Evolutionary conservation across 106 monocot genomes (phyloP).

Genomic region (Acorus gramineus): DNA sequence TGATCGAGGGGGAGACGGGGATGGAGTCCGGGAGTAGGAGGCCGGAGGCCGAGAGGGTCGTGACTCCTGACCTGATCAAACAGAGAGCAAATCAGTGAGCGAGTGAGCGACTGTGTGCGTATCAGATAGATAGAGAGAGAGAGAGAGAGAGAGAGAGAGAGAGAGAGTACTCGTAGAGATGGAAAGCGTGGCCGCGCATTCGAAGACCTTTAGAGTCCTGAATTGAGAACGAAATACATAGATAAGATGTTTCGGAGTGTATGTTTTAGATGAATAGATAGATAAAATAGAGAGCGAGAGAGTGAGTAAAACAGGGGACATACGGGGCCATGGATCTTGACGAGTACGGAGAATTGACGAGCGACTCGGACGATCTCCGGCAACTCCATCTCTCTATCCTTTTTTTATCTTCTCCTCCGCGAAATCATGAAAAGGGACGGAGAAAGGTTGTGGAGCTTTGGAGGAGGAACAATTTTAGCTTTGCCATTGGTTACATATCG

Average conservation of each 20-base stretch:
- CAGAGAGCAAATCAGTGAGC: neutral
- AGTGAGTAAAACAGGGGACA: conserved; percentile 11
- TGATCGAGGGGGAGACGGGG: conserved; percentile 14
- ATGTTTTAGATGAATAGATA: neutral
- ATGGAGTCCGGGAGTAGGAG: conserved; percentile 44
- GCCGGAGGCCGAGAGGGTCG: conserved; percentile 79
- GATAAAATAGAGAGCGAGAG: neutral
- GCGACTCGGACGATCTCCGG: conserved; percentile 45
- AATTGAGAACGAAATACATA: neutral
- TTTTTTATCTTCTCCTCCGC: no score
- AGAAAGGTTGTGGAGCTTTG: no score
- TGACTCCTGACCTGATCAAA: conserved; percentile 54
- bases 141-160: neutral
- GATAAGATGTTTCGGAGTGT: neutral
- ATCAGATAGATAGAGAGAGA: neutral
- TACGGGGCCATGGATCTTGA: conserved; percentile 68
- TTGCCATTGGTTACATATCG: no score
- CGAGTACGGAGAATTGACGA: conserved; percentile 64
- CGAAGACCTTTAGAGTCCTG: conserved; percentile 87
- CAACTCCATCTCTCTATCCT: conserved; percentile 30
- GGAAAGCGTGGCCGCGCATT: conserved; percentile 75
- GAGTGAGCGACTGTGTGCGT: neutral
- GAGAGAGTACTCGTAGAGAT: conserved; percentile 53
- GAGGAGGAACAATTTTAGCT: no score
- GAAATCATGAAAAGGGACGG: no score